Conservation (phyloP, 352 stramenopile species). For the Globisporangium rhizosaccharum region DNA sequence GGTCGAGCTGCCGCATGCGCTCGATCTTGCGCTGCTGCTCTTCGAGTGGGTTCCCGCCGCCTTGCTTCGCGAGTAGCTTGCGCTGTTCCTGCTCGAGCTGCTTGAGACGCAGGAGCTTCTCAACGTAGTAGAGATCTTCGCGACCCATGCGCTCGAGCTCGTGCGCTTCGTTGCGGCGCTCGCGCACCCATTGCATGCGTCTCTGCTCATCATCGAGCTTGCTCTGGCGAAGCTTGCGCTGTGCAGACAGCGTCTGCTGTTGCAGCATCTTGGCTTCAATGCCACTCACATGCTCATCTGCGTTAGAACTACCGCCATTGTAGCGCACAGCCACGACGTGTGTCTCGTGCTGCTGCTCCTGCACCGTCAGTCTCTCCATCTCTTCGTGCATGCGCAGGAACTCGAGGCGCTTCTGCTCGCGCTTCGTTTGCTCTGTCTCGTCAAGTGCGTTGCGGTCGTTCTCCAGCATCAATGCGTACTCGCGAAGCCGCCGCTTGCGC, state of each 20-base stretch:
- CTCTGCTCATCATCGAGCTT: conserved; percentile 17
- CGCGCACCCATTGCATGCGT: conserved; percentile 22
- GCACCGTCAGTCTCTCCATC: conserved; percentile 20
- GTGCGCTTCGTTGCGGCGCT: conserved; percentile 20
- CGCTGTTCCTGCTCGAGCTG: conserved; percentile 16
- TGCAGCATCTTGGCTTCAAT: conserved; percentile 10
- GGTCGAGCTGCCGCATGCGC: conserved; percentile 33
- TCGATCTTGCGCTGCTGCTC: conserved; percentile 42
- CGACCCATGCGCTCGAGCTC: conserved; percentile 38
- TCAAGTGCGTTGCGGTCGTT: conserved; percentile 36
- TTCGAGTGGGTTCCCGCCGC: conserved; percentile 25
- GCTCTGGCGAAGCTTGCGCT: conserved; percentile 17
- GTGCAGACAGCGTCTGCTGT: not conserved
- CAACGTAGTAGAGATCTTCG: conserved; percentile 55
- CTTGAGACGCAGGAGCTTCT: conserved; percentile 37
- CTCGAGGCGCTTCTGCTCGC: conserved; percentile 16
- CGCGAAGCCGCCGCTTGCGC: conserved; percentile 30
- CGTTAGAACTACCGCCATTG: not conserved
- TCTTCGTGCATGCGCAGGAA: conserved; percentile 26
- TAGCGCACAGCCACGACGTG: not conserved
- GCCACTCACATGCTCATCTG: not conserved
- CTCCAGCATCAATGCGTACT: conserved; percentile 28
- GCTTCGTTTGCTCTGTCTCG: conserved; percentile 13
- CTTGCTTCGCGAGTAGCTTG: conserved; percentile 14
- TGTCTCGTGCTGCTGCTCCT: conserved; percentile 1